Evolutionary conservation across 352 stramenopile species (phyloP), one percentile per base, ranked within the genome.

Genomic region (Peronospora farinosa): DNA sequence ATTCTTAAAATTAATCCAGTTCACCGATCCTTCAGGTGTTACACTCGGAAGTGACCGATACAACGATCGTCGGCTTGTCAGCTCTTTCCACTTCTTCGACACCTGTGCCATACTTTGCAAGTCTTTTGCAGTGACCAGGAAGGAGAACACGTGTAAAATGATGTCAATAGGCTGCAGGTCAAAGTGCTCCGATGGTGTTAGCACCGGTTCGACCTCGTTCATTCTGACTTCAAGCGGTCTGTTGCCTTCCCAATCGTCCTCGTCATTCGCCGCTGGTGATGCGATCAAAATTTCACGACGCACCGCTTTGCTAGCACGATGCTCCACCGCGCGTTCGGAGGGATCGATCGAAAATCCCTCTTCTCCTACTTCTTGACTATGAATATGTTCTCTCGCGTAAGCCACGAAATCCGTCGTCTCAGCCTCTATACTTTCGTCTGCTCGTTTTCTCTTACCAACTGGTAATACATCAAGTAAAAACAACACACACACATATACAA

Each of bases 1-100:
- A 51, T 92, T 93, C 41, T 86, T 86, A 38, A 95, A 95, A 51
- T 90, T 92, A 32, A 88, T 68, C 77, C 78, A 90, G 42, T 92
- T 92, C 32, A 95, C 82, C 0, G 71, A 81, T 10, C 84, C 84
- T 49, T 91, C 83, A 0, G 74, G 63, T 6, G 78, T 67, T 39
- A 80, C 78, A 48, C 77, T 85, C 2, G 72, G 58, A 11, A 93
- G 62, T 0, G 69, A 63, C n/a, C 77, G 74, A 46, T 83, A 93
- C 17, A 93, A 67, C 12, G 77, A 87, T 40, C 68, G 57, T 28
- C 78, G 60, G 45, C 73, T 86, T 9, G 78, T 91, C 16, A 93
- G 60, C 43, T 90, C 77, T 31, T 77, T 78, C 83, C 83, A 93
- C 51, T 78, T 71, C 54, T 78, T 78, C 13, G 79, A 91, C 9